Percentiles rank a stretch among this genome's conserved stretches.
These are phyloP conservation scores for Senna siamea DNA, from an alignment of 306 rosid genomes.

Conservation along the genomic window DNA sequence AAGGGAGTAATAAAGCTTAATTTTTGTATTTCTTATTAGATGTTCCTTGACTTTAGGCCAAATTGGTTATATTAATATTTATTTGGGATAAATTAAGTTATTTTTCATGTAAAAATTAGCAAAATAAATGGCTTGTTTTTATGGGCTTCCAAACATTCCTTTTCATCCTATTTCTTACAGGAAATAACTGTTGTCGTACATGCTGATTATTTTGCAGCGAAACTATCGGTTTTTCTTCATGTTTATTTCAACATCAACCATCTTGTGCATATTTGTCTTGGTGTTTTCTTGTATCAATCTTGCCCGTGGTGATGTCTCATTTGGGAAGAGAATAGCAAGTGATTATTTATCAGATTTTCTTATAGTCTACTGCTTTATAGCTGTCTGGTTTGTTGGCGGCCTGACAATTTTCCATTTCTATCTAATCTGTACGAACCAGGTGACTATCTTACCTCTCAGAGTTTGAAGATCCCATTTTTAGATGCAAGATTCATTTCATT, in stretches of 20 bases:
- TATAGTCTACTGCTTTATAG: slow-evolving; percentile 71
- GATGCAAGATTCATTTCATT: slow-evolving; percentile 29
- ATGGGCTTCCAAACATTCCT: slow-evolving; percentile 2
- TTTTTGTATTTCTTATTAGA: slow-evolving; percentile 18
- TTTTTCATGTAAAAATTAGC: slow-evolving; percentile 12
- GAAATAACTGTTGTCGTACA: slow-evolving; percentile 38
- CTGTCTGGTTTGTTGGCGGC: slow-evolving; percentile 97
- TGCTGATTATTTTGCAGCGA: slow-evolving; percentile 66
- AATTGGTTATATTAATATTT: no score
- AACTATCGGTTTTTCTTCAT: slow-evolving; percentile 90
- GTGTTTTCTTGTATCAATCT: slow-evolving; percentile 67
- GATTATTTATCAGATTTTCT: slow-evolving; percentile 73
- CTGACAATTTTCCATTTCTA: slow-evolving; percentile 88
- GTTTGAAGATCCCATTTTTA: slow-evolving; percentile 24
- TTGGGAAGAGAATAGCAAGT: slow-evolving; percentile 50
- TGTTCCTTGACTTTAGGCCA: slow-evolving; percentile 3
- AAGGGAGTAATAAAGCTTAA: neutral
- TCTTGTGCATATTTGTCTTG: slow-evolving; percentile 79
- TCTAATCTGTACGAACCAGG: slow-evolving; percentile 91
- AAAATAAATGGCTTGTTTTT: slow-evolving; percentile 14
- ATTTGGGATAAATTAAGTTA: neutral
- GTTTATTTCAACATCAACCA: slow-evolving; percentile 87
- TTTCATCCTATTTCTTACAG: slow-evolving; percentile 28
- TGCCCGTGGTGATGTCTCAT: slow-evolving; percentile 6
- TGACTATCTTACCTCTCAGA: slow-evolving; percentile 42